These are phyloP conservation scores for Amauroascus niger DNA, from an alignment of 2,329 filamentous ascomycete species.

Conservation along the genomic window DNA sequence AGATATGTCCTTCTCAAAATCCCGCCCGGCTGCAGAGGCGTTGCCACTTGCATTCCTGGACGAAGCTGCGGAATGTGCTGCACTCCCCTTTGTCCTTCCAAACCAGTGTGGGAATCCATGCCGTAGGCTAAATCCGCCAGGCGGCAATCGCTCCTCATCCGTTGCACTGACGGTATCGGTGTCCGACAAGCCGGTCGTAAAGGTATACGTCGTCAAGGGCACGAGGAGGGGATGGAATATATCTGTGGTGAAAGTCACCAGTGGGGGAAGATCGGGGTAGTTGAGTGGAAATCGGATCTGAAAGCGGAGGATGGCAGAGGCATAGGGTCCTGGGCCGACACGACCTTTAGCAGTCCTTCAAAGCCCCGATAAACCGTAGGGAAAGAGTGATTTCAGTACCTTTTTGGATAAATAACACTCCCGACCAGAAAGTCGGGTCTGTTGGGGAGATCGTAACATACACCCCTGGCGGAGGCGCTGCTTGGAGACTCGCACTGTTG, in stretches of 20 bases:
- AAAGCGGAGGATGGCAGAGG: conserved; percentile 77
- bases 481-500: conserved; percentile 64
- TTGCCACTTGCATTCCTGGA: conserved; percentile 38
- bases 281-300: conserved; percentile 74
- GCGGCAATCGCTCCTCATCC: conserved; percentile 72
- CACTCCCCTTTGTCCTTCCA: conserved; percentile 45
- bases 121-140: conserved; percentile 79
- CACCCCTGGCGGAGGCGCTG: conserved; percentile 73
- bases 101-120: conserved; percentile 93
- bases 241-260: conserved; percentile 81
- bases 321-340: conserved; percentile 62
- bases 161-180: conserved; percentile 71
- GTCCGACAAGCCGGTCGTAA: conserved; percentile 67
- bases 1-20: not conserved
- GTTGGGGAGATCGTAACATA: conserved; percentile 77
- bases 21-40: not conserved
- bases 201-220: conserved; percentile 88
- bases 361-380: not conserved
- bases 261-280: conserved; percentile 69
- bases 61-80: conserved; percentile 26
- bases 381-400: conserved; percentile 44
- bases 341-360: conserved; percentile 1
- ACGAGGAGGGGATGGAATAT: conserved; percentile 92
- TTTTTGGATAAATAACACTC: conserved; percentile 82
- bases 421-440: conserved; percentile 73